A percentile compares a stretch with the other conserved stretches of the same genome.
Conservation (phyloP, 176 grass and related monocot species). For the Zizania latifolia region DNA sequence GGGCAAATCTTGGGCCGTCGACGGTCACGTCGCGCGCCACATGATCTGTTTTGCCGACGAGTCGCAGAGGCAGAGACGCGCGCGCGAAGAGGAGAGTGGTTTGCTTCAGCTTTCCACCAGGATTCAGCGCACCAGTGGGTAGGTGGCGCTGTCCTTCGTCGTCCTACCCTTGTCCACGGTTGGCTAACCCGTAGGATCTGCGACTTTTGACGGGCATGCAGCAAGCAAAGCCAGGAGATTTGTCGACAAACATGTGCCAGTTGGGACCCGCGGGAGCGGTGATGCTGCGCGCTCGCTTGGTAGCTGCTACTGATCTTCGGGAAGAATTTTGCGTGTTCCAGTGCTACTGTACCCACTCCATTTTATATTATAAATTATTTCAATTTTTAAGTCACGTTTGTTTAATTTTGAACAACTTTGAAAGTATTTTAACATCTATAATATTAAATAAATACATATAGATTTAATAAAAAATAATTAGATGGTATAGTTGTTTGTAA, state of each 20-base stretch:
- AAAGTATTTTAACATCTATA: too few relatives aligned
- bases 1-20: background rate
- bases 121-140: background rate
- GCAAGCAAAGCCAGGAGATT: background rate
- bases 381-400: too few relatives aligned
- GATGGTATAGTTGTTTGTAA: too few relatives aligned
- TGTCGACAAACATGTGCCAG: slow-evolving; percentile 8
- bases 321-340: too few relatives aligned
- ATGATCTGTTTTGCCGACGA: slow-evolving; percentile 15
- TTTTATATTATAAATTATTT: too few relatives aligned
- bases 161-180: background rate
- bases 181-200: background rate
- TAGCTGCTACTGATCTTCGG: too few relatives aligned
- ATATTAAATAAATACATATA: too few relatives aligned
- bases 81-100: too few relatives aligned
- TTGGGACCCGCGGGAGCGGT: background rate
- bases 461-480: too few relatives aligned
- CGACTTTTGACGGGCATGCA: background rate
- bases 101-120: background rate
- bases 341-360: too few relatives aligned
- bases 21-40: slow-evolving; percentile 4
- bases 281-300: background rate
- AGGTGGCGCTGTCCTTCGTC: slow-evolving; percentile 9
- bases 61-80: too few relatives aligned
- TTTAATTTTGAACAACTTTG: too few relatives aligned